Evolutionary conservation across 352 stramenopile species (phyloP), one percentile per base, ranked within the genome.

Genomic region (Pythium rishiriense): DNA sequence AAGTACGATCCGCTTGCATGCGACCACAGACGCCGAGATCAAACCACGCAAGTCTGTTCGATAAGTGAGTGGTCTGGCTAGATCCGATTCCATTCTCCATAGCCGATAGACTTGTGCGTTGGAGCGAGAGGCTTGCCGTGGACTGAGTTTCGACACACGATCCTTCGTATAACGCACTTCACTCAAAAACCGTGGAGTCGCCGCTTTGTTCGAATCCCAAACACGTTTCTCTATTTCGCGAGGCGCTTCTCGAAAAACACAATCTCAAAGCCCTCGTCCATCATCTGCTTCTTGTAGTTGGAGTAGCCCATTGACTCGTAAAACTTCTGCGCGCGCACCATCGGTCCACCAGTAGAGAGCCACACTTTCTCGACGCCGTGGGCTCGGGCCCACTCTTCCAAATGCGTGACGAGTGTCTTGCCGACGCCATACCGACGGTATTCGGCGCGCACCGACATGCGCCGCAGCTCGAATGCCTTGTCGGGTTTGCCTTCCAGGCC

Each of bases 1-100:
- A 31, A 98, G 97, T 76, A 83, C 98, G 66, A 97, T 99, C 61
- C 94, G 83, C 47, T 72, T 99, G 58, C 95, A 99, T 79, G 86
- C 81, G 65, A 91, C 98, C 33, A 58, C 75, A 17, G 93, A 98
- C 66, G 76, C 94, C 42, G 96, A 98, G 80, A 98, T 99, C 75
- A 98, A 97, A 70, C 94, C 96, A 54, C 97, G 97, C 81, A 90
- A 90, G 71, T 33, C 22, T n/a, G 47, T 10, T 15, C n/a, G 24
- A n/a, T 12, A 53, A 4, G 35, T 33, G n/a, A n/a, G n/a, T n/a
- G n/a, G n/a, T n/a, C n/a, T n/a, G n/a, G n/a, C n/a, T n/a, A n/a
- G n/a, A n/a, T n/a, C n/a, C n/a, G n/a, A n/a, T n/a, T n/a, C n/a
- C n/a, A n/a, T n/a, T n/a, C n/a, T n/a, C n/a, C n/a, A n/a, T n/a